A percentile compares a stretch with the other conserved stretches of the same genome.
Evolutionary conservation across 169 alveolate species (phyloP).

Genomic region (Condylostoma magnum): DNA sequence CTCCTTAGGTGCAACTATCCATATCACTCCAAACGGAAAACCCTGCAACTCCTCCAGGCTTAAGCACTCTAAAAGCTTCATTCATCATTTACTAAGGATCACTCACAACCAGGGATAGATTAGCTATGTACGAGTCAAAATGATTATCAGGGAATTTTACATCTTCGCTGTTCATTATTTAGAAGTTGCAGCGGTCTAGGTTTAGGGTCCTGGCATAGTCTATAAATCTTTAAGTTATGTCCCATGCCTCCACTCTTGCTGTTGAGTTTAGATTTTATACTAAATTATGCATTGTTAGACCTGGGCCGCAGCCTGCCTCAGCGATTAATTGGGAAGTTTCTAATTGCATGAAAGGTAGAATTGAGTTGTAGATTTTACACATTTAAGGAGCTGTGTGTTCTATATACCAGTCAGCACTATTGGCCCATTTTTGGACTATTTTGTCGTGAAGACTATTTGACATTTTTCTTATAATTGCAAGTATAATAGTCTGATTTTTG

Average conservation of each 20-base stretch:
- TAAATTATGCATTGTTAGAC: background rate
- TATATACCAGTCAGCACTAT: too few relatives aligned
- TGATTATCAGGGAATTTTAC: background rate
- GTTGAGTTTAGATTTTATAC: background rate
- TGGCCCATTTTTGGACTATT: too few relatives aligned
- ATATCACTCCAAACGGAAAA: slow-evolving; percentile 29
- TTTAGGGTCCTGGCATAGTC: background rate
- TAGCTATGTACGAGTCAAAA: background rate
- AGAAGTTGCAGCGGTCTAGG: background rate
- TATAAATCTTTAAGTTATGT: background rate
- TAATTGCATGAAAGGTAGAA: background rate
- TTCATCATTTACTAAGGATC: background rate
- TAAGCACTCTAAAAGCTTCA: slow-evolving; percentile 3
- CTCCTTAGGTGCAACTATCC: too few relatives aligned
- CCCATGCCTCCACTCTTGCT: background rate
- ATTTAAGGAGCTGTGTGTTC: too few relatives aligned
- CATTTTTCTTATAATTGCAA: too few relatives aligned
- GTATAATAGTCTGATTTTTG: too few relatives aligned
- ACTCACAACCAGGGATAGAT: background rate
- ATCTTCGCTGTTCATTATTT: background rate
- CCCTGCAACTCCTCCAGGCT: background rate
- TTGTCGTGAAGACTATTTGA: too few relatives aligned
- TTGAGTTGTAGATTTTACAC: background rate
- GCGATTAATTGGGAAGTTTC: background rate
- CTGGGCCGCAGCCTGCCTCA: slow-evolving; percentile 21